Evolutionary conservation across 2,329 filamentous ascomycete genomes (phyloP).

Genomic region (Aphanocladium album): DNA sequence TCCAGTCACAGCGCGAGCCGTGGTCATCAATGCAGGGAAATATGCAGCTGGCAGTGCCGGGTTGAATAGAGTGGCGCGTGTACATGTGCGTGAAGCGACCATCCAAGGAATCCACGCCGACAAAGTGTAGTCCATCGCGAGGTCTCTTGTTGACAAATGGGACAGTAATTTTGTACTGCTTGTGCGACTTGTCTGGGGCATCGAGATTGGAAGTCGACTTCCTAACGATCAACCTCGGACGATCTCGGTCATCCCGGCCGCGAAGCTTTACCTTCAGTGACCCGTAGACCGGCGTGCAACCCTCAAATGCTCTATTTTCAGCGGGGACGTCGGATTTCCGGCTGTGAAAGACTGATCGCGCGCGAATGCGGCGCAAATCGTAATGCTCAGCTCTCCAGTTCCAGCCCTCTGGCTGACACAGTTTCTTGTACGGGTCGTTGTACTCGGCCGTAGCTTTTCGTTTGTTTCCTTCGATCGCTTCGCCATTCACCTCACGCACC

Average conservation of each 20-base stretch:
- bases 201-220: slow-evolving; percentile 35
- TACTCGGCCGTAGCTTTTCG: slow-evolving; percentile 41
- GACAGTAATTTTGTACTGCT: slow-evolving; percentile 52
- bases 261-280: slow-evolving; percentile 44
- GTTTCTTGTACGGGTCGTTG: slow-evolving; percentile 61
- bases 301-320: slow-evolving; percentile 49
- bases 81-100: slow-evolving; percentile 86
- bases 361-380: slow-evolving; percentile 66
- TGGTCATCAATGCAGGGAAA: slow-evolving; percentile 93
- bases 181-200: slow-evolving; percentile 33
- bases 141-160: slow-evolving; percentile 73
- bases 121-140: slow-evolving; percentile 86
- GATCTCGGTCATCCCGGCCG: slow-evolving; percentile 34
- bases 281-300: slow-evolving; percentile 52
- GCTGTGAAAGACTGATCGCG: slow-evolving; percentile 47
- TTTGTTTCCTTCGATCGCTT: slow-evolving; percentile 30
- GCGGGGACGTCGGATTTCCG: slow-evolving; percentile 50
- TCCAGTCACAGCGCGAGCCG: slow-evolving; percentile 77
- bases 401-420: slow-evolving; percentile 57
- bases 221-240: slow-evolving; percentile 39
- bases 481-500: slow-evolving; percentile 31
- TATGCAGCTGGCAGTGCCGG: slow-evolving; percentile 75
- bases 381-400: slow-evolving; percentile 68
- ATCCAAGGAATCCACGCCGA: slow-evolving; percentile 76
- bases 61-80: slow-evolving; percentile 72